These are phyloP conservation scores for Xylona heveae DNA, from an alignment of 495 filamentous ascomycete genomes.

Conservation along the genomic window DNA sequence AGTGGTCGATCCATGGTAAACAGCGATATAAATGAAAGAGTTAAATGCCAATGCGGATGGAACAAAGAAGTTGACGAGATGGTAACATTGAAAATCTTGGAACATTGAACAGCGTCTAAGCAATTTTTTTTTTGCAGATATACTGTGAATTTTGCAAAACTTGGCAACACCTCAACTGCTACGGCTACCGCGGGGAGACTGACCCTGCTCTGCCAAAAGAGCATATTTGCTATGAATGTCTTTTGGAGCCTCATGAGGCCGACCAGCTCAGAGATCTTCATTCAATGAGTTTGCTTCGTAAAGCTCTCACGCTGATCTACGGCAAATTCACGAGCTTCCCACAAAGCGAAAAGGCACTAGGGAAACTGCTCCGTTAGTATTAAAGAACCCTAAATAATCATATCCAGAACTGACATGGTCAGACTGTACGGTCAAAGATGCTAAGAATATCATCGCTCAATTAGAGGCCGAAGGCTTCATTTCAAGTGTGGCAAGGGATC, in stretches of 20 bases:
- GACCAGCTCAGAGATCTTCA: slow-evolving; percentile 11
- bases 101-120: slow-evolving; percentile 7
- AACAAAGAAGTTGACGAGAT: not conserved
- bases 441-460: too few species aligned
- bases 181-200: slow-evolving; percentile 9
- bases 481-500: slow-evolving; percentile 1
- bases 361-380: too few species aligned
- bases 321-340: too few species aligned
- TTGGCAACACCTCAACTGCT: slow-evolving; percentile 13
- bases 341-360: too few species aligned
- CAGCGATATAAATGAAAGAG: too few species aligned
- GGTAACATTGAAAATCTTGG: slow-evolving; percentile 7
- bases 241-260: slow-evolving; percentile 9
- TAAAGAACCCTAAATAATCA: too few species aligned
- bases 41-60: slow-evolving; percentile 2
- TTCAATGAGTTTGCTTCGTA: slow-evolving; percentile 11
- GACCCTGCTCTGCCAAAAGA: slow-evolving; percentile 11
- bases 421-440: too few species aligned
- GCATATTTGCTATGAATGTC: slow-evolving; percentile 14
- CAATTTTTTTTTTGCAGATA: slow-evolving; percentile 7
- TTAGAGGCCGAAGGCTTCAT: slow-evolving; percentile 12
- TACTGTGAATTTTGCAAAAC: slow-evolving; percentile 12
- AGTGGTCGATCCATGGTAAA: too few species aligned
- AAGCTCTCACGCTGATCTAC: slow-evolving; percentile 9
- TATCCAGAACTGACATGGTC: too few species aligned